Conservation (phyloP, 345 rosid genomes). For the Melaleuca alternifolia region DNA sequence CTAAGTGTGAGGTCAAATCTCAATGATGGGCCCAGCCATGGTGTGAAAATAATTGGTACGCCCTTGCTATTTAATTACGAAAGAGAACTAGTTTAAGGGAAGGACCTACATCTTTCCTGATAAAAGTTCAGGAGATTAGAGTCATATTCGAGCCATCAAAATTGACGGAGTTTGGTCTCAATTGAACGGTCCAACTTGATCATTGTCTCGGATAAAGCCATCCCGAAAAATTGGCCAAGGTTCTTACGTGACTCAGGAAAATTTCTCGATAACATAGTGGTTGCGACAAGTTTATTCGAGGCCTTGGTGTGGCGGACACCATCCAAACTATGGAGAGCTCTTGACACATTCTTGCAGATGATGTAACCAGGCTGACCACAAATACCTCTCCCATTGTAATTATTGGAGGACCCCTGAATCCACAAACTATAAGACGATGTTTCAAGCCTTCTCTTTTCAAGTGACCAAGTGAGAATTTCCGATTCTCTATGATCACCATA, state of each 20-base stretch:
- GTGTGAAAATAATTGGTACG: neutral
- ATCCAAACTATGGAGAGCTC: neutral
- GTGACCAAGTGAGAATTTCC: neutral
- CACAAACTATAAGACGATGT: neutral
- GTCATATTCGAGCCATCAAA: neutral
- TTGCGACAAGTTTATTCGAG: accelerated
- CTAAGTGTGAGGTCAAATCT: neutral
- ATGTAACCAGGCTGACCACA: neutral
- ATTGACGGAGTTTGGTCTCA: neutral
- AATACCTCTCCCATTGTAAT: neutral
- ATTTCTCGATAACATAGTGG: neutral
- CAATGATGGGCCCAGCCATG: neutral
- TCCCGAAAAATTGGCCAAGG: neutral
- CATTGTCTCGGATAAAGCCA: neutral
- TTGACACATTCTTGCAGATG: neutral
- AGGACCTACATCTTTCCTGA: neutral
- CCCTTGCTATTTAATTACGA: neutral
- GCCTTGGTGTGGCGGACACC: neutral
- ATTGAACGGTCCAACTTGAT: neutral
- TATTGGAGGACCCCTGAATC: neutral
- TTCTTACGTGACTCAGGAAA: neutral
- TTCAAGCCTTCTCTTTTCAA: neutral
- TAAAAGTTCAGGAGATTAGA: neutral
- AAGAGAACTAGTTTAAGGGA: neutral
- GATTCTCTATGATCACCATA: neutral